A percentile compares a stretch with the other conserved stretches of the same genome.
phyloP scores from a whole-genome alignment of 495 filamentous ascomycete species.

The Talaromyces adpressus region DNA sequence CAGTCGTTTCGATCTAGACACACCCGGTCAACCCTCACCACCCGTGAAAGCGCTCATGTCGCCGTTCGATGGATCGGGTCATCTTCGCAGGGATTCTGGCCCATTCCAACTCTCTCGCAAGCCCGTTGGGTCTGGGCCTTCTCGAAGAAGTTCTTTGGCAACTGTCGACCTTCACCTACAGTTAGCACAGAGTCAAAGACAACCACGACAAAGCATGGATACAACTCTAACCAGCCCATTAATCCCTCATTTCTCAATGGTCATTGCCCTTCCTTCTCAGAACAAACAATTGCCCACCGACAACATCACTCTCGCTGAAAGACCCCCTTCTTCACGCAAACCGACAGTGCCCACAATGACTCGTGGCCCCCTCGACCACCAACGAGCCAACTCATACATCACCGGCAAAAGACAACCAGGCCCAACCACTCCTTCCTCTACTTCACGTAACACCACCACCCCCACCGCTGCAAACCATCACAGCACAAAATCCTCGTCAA shows the following conservation, averaged over 20 bases:
- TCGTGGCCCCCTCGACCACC: not conserved
- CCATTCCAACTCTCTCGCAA: slow-evolving; percentile 32
- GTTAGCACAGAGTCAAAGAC: slow-evolving; percentile 5
- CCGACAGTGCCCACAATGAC: not conserved
- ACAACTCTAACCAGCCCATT: slow-evolving; percentile 16
- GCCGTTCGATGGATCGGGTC: slow-evolving; percentile 18
- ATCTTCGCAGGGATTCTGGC: slow-evolving; percentile 14
- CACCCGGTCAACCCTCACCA: slow-evolving; percentile 14
- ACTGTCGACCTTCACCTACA: slow-evolving; percentile 22
- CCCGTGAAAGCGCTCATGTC: slow-evolving; percentile 23
- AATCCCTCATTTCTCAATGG: slow-evolving; percentile 36
- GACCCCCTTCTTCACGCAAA: not conserved
- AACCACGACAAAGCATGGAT: not conserved
- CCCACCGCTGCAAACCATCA: slow-evolving; percentile 4
- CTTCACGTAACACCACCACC: slow-evolving; percentile 10
- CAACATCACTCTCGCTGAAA: not conserved
- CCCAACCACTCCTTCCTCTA: slow-evolving; percentile 15
- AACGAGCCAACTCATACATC: not conserved
- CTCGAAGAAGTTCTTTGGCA: slow-evolving; percentile 22
- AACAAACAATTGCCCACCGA: not conserved
- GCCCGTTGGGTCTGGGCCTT: slow-evolving; percentile 31
- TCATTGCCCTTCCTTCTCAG: slow-evolving; percentile 11
- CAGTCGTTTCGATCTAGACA: slow-evolving; percentile 23
- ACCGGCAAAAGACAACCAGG: not conserved
- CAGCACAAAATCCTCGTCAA: slow-evolving; percentile 5